Evolutionary conservation across 805 yeast species (phyloP), one percentile per base, ranked within the genome.

Genomic region (Candida wancherniae): DNA sequence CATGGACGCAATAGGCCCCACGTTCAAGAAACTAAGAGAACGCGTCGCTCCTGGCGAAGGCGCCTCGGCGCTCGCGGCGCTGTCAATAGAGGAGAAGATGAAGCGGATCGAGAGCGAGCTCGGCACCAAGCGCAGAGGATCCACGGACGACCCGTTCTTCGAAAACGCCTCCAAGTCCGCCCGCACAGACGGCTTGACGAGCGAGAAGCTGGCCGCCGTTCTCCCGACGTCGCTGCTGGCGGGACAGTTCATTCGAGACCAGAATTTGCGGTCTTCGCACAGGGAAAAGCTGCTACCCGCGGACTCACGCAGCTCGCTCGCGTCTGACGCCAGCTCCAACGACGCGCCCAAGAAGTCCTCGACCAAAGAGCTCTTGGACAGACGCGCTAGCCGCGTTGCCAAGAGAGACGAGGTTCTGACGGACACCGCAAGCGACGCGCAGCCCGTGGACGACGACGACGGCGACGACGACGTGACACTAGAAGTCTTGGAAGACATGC

Each of bases 401-500:
- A n/a, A n/a, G n/a, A n/a, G n/a, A n/a, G n/a, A n/a, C n/a, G n/a
- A n/a, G n/a, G n/a, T n/a, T n/a, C n/a, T n/a, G n/a, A n/a, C n/a
- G n/a, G n/a, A n/a, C n/a, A n/a, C n/a, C n/a, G n/a, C n/a, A n/a
- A n/a, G n/a, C n/a, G n/a, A n/a, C n/a, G n/a, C n/a, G n/a, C n/a
- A n/a, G n/a, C n/a, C n/a, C n/a, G 29, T 20, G 9, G 18, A 30
- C 9, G 25, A 4, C 14, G 21, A 22, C 11, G 31, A 32, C 18
- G 57, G 55, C 9, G 73, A 68, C 11, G 73, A 67, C 25, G 76
- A 71, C 34, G 64, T 75, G 1, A 65, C 79, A 3, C 51, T 63
- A 2, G 79, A 72, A 30, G 71, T 75, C 3, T 54, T 71, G 19
- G 77, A 71, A 37, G 86, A 80, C 41, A 75, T 79, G 70, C 59